Base-by-base conservation (phyloP, 768 basidiomycete species). In the Sarcomyxa edulis region DNA sequence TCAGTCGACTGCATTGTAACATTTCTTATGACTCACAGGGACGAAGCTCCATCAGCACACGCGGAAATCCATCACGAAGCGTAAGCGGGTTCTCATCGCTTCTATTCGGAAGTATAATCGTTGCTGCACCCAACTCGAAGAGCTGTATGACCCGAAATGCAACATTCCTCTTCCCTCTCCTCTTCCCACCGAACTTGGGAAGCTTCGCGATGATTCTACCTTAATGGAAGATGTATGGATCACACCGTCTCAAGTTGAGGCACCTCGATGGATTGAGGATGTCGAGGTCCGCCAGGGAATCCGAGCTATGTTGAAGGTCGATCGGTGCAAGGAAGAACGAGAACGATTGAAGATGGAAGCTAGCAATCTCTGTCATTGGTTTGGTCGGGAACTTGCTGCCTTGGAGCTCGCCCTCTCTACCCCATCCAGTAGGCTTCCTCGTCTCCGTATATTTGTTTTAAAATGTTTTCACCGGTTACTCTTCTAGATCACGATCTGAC, bases 191-290 rank as follows among this genome's bases (percentile, higher is more conserved):
- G 48, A 61, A 15, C 41, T 72, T 0, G 33, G 40, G 2, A 32
- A 40, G 3, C 51, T 64, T 5, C 50, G 49, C 6, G 50, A 57
- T 7, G 29, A 47, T 20, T 29, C 57, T 0, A 35, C 19, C 0
- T 47, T 72, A 0, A 56, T 67, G 55, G 54, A 66, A 23, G 65
- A 67, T 34, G 50, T 66, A 0, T 68, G 62, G 63, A 61, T 65
- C 4, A 46, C 38, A 0, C 51, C 48, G 0, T 34, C 50, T 3
- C 19, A 23, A 0, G 40, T 15, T 2, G 30, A 40, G 6, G 32
- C 47, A 0, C 61, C 54, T 7, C 35, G 34, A 7, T 69, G 68
- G 65, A 50, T 66, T 0, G 47, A 56, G 7, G 59, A 69, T 32
- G 14, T 30, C 1, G 45, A 54, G 5, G 50, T 64, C 1, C 56